phyloP scores from a whole-genome alignment of 2,329 filamentous ascomycete species.

The Metarhizium anisopliae region DNA sequence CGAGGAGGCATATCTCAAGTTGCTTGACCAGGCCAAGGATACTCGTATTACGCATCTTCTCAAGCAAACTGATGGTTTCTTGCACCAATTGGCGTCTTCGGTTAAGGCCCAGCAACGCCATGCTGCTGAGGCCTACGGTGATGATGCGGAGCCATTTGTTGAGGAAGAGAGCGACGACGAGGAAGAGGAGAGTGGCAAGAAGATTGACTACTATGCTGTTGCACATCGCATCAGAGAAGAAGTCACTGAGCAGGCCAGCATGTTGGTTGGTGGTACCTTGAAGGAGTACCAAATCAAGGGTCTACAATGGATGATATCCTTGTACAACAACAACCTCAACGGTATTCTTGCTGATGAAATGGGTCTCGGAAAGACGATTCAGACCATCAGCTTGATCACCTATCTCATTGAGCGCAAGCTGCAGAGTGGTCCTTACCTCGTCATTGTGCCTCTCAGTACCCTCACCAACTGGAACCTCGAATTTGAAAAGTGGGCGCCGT shows the following conservation, averaged over 20 bases:
- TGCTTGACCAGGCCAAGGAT: slow-evolving; percentile 97
- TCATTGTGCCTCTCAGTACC: slow-evolving; percentile 94
- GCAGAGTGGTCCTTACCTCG: slow-evolving; percentile 84
- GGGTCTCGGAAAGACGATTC: slow-evolving; percentile 99
- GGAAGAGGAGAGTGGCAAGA: slow-evolving; percentile 61
- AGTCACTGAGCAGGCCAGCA: slow-evolving; percentile 70
- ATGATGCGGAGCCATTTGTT: slow-evolving; percentile 40
- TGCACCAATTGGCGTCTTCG: slow-evolving; percentile 88
- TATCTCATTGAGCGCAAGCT: slow-evolving; percentile 95
- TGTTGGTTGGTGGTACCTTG: slow-evolving; percentile 82
- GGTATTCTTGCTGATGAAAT: slow-evolving; percentile 98
- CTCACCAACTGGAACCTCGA: slow-evolving; percentile 98
- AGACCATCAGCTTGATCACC: slow-evolving; percentile 95
- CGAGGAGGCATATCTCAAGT: slow-evolving; percentile 95
- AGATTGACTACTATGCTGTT: slow-evolving; percentile 98
- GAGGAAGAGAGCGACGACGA: slow-evolving; percentile 62
- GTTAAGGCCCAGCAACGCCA: slow-evolving; percentile 90
- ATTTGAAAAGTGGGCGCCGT: slow-evolving; percentile 97
- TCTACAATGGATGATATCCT: slow-evolving; percentile 98
- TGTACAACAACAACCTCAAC: slow-evolving; percentile 99
- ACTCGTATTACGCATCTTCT: slow-evolving; percentile 97
- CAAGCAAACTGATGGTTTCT: slow-evolving; percentile 93
- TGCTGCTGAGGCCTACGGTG: slow-evolving; percentile 69
- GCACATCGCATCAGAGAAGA: slow-evolving; percentile 94
- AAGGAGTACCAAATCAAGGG: slow-evolving; percentile 99